These are phyloP conservation scores for Pythium brachiatum DNA, from an alignment of 352 stramenopile species.

Conservation along the genomic window DNA sequence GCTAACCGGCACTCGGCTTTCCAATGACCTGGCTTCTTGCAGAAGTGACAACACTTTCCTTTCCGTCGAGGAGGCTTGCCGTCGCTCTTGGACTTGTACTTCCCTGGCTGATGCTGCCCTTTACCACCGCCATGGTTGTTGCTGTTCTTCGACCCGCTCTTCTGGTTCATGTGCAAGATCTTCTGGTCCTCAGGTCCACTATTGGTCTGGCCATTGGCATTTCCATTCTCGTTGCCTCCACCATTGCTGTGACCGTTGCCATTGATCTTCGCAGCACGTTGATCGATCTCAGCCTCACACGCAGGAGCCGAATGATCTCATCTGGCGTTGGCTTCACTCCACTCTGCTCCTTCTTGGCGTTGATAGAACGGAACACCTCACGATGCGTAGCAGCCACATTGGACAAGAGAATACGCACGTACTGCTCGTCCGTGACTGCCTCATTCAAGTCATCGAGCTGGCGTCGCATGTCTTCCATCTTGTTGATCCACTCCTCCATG, in stretches of 20 bases:
- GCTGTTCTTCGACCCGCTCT: too few species aligned
- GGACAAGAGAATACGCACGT: background rate
- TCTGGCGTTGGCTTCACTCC: background rate
- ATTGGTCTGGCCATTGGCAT: too few species aligned
- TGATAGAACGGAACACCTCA: background rate
- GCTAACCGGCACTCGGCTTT: background rate
- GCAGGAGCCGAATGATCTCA: background rate
- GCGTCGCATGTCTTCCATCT: constrained; percentile 5
- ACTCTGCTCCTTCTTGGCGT: background rate
- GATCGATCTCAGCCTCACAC: background rate
- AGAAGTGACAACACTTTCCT: too few species aligned
- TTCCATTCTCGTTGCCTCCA: too few species aligned
- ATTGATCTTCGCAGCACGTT: background rate
- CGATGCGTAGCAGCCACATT: background rate
- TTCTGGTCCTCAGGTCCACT: too few species aligned
- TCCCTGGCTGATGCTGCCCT: too few species aligned
- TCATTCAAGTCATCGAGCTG: background rate
- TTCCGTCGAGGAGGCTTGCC: too few species aligned
- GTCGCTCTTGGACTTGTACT: too few species aligned
- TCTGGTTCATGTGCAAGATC: too few species aligned
- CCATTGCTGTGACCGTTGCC: background rate
- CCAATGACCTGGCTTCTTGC: too few species aligned
- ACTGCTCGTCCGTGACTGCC: background rate
- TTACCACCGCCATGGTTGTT: too few species aligned
- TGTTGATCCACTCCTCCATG: constrained; percentile 7